Conservation (phyloP, 1,284 basidiomycete genomes). For the Amylostereum areolatum region DNA sequence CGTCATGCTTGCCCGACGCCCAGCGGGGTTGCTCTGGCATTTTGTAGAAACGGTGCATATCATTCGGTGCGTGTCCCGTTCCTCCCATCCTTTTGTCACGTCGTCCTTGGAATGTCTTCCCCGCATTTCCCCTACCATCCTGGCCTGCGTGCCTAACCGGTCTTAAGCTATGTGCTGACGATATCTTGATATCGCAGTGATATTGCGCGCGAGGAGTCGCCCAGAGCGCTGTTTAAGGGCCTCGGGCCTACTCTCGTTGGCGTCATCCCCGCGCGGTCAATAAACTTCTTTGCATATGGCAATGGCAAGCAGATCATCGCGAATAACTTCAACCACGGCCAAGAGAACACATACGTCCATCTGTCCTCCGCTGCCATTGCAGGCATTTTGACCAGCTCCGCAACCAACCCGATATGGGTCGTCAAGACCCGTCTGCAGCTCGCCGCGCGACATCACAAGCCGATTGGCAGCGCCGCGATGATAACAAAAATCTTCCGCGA, state of each 20-base stretch:
- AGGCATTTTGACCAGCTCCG: conserved; percentile 81
- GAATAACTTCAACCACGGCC: conserved; percentile 73
- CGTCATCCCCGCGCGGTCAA: conserved; percentile 91
- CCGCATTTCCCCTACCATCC: too few species aligned
- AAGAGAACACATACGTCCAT: conserved; percentile 84
- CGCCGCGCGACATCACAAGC: conserved; percentile 22
- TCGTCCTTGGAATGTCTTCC: too few species aligned
- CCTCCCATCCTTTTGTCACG: background rate
- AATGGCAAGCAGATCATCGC: conserved; percentile 94
- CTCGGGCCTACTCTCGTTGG: conserved; percentile 94
- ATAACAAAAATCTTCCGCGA: conserved; percentile 71
- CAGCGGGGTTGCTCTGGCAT: conserved; percentile 70
- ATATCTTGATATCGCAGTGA: conserved; percentile 43
- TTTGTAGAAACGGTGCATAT: conserved; percentile 95
- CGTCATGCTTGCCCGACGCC: conserved; percentile 34
- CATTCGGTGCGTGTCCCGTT: conserved; percentile 58
- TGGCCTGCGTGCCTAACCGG: too few species aligned
- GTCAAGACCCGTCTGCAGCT: conserved; percentile 95
- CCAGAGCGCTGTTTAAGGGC: conserved; percentile 89
- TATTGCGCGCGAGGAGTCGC: conserved; percentile 88
- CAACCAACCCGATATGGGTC: conserved; percentile 98
- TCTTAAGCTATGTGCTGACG: too few species aligned
- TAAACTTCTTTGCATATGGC: conserved; percentile 98
- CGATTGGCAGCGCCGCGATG: conserved; percentile 30
- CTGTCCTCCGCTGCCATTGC: conserved; percentile 83